phyloP scores from a whole-genome alignment of 768 basidiomycete species.

The Lanmaoa pseudosensibilis region DNA sequence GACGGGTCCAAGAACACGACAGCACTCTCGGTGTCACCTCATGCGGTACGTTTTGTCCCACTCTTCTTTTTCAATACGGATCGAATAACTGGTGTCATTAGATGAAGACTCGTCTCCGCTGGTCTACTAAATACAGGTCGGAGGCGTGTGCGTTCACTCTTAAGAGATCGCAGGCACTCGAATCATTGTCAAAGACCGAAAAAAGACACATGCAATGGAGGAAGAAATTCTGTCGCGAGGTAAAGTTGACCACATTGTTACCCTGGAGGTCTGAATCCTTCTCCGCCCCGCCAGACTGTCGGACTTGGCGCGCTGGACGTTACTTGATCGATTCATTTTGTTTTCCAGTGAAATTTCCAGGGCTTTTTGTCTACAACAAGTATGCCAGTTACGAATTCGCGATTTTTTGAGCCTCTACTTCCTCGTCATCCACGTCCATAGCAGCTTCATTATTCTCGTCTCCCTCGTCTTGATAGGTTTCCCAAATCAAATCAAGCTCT shows the following conservation, averaged over 20 bases:
- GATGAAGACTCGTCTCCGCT: constrained; percentile 43
- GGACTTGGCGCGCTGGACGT: constrained; percentile 17
- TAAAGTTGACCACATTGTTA: constrained; percentile 11
- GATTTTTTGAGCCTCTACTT: constrained; percentile 38
- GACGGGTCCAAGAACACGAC: constrained; percentile 9
- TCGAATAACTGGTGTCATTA: constrained; percentile 16
- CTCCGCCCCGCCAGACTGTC: constrained; percentile 14
- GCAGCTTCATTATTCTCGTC: constrained; percentile 38
- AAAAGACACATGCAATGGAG: constrained; percentile 53
- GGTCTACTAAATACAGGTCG: constrained; percentile 48
- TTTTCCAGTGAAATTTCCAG: neutral
- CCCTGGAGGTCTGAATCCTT: neutral
- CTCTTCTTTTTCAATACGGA: neutral
- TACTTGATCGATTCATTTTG: constrained; percentile 1
- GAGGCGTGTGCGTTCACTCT: constrained; percentile 54
- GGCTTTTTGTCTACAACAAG: neutral
- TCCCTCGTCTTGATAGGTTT: constrained; percentile 51
- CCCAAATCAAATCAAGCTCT: constrained; percentile 65
- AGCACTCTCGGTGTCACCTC: constrained; percentile 13
- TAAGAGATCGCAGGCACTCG: constrained; percentile 39
- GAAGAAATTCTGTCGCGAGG: constrained; percentile 56
- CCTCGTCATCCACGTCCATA: constrained; percentile 60
- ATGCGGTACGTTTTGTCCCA: constrained; percentile 17
- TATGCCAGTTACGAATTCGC: constrained; percentile 13
- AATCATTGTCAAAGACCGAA: constrained; percentile 35